Evolutionary conservation across 2,329 filamentous ascomycete species (phyloP).

Genomic region (Cryoendolithus antarcticus): DNA sequence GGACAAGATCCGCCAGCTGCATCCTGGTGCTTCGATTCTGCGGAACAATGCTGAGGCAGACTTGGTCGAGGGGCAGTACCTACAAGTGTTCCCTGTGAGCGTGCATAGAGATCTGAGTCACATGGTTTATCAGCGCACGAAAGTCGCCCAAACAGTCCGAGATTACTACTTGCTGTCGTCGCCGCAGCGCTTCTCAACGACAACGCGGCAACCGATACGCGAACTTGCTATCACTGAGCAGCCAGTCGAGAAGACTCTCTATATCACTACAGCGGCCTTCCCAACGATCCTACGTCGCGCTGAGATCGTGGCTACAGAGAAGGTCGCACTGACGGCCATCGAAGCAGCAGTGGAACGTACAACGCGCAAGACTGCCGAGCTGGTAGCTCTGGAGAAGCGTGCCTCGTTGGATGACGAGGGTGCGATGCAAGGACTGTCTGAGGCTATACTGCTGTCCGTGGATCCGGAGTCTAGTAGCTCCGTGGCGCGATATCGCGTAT

Average conservation of each 20-base stretch:
- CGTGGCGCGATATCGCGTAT: constrained; percentile 62
- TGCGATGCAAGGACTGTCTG: constrained; percentile 55
- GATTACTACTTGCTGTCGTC: constrained; percentile 73
- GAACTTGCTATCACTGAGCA: constrained; percentile 58
- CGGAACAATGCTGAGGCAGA: constrained; percentile 56
- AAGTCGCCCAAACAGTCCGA: constrained; percentile 69
- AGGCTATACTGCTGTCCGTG: constrained; percentile 65
- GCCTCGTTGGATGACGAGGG: constrained; percentile 49
- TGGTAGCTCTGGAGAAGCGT: constrained; percentile 62
- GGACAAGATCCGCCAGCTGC: constrained; percentile 83
- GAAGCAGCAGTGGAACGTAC: constrained; percentile 88
- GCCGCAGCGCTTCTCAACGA: constrained; percentile 67
- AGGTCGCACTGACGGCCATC: constrained; percentile 56
- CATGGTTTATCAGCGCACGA: constrained; percentile 76
- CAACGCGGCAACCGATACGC: constrained; percentile 51
- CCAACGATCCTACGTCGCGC: constrained; percentile 82
- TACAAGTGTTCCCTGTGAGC: constrained; percentile 69
- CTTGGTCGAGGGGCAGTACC: constrained; percentile 70
- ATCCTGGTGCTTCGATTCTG: constrained; percentile 73
- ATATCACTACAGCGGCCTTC: constrained; percentile 73
- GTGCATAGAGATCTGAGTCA: constrained; percentile 72
- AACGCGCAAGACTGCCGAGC: constrained; percentile 78
- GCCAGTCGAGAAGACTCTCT: constrained; percentile 71
- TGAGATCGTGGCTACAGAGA: constrained; percentile 61
- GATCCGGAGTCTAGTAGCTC: constrained; percentile 63